Conservation (phyloP, 768 basidiomycete species). For the Jaapia argillacea region DNA sequence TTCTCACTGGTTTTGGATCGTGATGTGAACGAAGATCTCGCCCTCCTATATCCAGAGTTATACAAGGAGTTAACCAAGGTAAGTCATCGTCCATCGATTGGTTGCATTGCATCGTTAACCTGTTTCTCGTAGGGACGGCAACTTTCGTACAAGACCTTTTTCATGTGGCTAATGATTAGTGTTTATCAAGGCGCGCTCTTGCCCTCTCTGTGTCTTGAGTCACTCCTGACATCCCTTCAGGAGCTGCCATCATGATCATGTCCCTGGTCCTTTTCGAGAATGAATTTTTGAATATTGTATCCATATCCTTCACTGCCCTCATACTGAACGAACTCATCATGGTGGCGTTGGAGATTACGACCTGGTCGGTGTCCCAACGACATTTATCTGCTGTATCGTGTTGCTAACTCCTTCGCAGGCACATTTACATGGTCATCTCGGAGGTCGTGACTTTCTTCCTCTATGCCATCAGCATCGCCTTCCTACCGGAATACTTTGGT, state of each 20-base stretch:
- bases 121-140: slow-evolving; percentile 65
- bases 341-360: slow-evolving; percentile 97
- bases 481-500: slow-evolving; percentile 98
- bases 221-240: slow-evolving; percentile 25
- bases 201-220: not conserved
- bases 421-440: slow-evolving; percentile 88
- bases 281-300: slow-evolving; percentile 96
- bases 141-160: slow-evolving; percentile 96
- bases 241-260: slow-evolving; percentile 97
- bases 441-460: slow-evolving; percentile 83
- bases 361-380: slow-evolving; percentile 51
- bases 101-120: not conserved
- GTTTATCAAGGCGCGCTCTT: slow-evolving; percentile 76
- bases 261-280: slow-evolving; percentile 93
- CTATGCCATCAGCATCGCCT: slow-evolving; percentile 85
- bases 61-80: slow-evolving; percentile 98
- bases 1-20: slow-evolving; percentile 94
- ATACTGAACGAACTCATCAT: slow-evolving; percentile 97
- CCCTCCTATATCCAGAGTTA: slow-evolving; percentile 90
- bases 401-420: slow-evolving; percentile 39
- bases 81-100: slow-evolving; percentile 7
- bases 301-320: slow-evolving; percentile 95
- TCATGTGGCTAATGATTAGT: slow-evolving; percentile 96
- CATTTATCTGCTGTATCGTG: not conserved
- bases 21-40: slow-evolving; percentile 93